Evolutionary conservation across 2,329 filamentous ascomycete genomes (phyloP), one percentile per base, ranked within the genome.

Genomic region (Rutstroemia sp.): DNA sequence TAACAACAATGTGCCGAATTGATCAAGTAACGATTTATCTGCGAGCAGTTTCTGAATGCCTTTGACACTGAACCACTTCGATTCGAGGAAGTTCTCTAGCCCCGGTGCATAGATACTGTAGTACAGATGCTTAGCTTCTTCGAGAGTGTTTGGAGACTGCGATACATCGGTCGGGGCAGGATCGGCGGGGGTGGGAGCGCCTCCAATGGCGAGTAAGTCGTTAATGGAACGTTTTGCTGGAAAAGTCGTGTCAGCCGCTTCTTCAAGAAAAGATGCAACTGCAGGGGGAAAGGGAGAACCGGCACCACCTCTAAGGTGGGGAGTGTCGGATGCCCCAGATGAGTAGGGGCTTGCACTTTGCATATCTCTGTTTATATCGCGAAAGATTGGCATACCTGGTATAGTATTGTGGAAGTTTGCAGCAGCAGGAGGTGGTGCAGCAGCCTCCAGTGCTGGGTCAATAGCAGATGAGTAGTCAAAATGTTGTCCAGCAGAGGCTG

Each of bases 1-100:
- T 44, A 76, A 73, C 39, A 91, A 76, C 62, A 92, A 85, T 16
- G 81, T 78, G 5, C 80, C 79, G 67, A 92, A 82, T 59, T 86
- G 80, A 52, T 84, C 81, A 63, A 87, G 76, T n/a, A 89, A 73
- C 27, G 75, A 73, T 27, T 76, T 73, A 67, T 87, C 78, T 38
- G 71, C 72, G 57, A 82, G 71, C 2, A 87, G 59, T 58, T 63
- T 69, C 19, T 53, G 56, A 50, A 63, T 56, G 48, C 74, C 70
- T 54, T 72, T 72, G 38, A 77, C 75, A 58, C 76, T 81, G 73
- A 89, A 96, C 92, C 92, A 97, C 27, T 78, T 79, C 6, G 89
- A 88, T 70, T 96, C 92, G 60, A 95, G 80, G 60, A 94, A 86
- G 50, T 80, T 80, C 70, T 89, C 85, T 48, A 94, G 80, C 7